These are phyloP conservation scores for Leccinum fibrillosum DNA, from an alignment of 768 basidiomycete species.

Conservation along the genomic window DNA sequence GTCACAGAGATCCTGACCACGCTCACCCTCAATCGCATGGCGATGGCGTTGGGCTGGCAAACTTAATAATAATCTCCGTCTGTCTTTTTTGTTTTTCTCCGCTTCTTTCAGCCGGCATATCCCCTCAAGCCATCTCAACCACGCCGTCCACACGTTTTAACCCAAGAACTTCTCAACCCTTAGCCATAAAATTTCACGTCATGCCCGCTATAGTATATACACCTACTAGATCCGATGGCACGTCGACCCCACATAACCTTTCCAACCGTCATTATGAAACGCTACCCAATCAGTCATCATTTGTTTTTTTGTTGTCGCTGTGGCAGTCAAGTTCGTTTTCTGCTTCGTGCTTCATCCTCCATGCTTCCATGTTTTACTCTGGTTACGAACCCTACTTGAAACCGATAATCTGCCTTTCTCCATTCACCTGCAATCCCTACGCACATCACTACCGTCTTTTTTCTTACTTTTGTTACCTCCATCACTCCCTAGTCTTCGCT, in stretches of 20 bases:
- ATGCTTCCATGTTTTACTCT: constrained; percentile 17
- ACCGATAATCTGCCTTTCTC: not conserved
- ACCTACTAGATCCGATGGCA: constrained; percentile 4
- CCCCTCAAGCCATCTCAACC: not conserved
- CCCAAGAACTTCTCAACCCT: constrained; percentile 2
- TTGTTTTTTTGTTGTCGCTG: not conserved
- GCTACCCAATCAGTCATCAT: not conserved
- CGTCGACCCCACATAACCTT: not conserved
- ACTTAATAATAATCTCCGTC: not conserved
- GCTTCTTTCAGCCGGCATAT: not conserved
- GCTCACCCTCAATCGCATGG: constrained; percentile 70
- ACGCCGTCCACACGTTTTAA: not conserved
- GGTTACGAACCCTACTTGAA: not conserved
- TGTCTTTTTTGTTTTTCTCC: not conserved
- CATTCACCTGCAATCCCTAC: not conserved
- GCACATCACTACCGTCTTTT: constrained; percentile 14
- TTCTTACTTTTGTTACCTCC: not conserved
- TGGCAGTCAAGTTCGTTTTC: not conserved
- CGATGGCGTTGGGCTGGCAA: constrained; percentile 55
- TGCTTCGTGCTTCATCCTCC: constrained; percentile 8
- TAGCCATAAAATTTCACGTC: constrained; percentile 1
- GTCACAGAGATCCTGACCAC: constrained; percentile 79
- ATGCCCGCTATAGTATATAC: not conserved
- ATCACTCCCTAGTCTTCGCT: constrained; percentile 11
- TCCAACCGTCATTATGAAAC: constrained; percentile 19